Evolutionary conservation across 345 rosid species (phyloP), one percentile per base, ranked within the genome.

Genomic region (Arabidopsis thaliana): DNA sequence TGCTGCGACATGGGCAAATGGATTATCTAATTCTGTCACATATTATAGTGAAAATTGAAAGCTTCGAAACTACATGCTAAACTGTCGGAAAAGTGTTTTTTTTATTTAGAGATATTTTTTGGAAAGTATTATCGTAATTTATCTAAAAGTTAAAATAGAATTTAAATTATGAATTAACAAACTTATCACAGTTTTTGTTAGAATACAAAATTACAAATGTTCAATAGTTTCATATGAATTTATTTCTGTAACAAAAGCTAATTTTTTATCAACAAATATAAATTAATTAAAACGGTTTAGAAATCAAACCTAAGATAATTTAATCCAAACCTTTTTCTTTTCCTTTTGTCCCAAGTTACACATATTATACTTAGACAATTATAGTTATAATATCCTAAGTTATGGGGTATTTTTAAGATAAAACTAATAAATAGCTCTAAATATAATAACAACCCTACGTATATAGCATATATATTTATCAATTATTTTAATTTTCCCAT

Each of bases 1-100:
- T 8, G 80, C 56, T 38, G 42, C 64, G 38, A 77, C 71, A 77
- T 77, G 76, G 76, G 71, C 80, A 70, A 69, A 76, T 76, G 59
- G 52, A 56, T 70, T 46, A 62, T 62, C 71, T 62, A 69, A 24
- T 52, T 36, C 57, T 65, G 41, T 42, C 51, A 57, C 48, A 45
- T 44, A 53, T 64, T 56, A 24, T 25, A 45, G 24, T 64, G 52
- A 16, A 65, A 36, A 20, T 57, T 65, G 22, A 56, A 56, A 36
- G 22, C 72, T 65, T 74, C 12, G 30, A 74, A 65, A 55, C 58
- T 44, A 44, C 25, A n/a, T 55, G 32, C 34, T 63, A 41, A 38
- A 36, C 65, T 65, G 58, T 62, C 23, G 55, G 70, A 36, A n/a
- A 16, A 11, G 20, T 16, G 20, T 28, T 11, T 40, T 22, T 71